These are phyloP conservation scores for Stellera chamaejasme DNA, from an alignment of 345 rosid genomes.

Conservation along the genomic window DNA sequence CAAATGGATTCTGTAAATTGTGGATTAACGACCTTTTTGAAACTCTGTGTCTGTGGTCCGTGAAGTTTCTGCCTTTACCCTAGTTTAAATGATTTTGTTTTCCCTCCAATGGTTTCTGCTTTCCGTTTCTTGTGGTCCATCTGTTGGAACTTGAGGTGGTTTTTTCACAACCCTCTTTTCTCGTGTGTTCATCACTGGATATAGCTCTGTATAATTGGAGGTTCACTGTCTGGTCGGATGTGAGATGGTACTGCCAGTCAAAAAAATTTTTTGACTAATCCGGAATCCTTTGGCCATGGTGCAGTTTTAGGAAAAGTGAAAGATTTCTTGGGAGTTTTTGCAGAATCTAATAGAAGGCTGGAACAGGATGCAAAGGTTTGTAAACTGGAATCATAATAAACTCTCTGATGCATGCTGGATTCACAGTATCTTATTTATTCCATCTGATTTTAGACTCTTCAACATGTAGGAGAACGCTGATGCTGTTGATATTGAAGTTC, in stretches of 20 bases:
- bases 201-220: background rate
- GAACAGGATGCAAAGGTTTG: slow-evolving; percentile 52
- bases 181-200: background rate
- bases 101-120: too few relatives aligned
- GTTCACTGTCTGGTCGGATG: background rate
- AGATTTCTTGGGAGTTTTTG: slow-evolving; percentile 61
- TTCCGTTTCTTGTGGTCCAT: background rate
- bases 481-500: slow-evolving; percentile 59
- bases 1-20: background rate
- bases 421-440: background rate
- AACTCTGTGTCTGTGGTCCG: background rate
- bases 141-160: too few relatives aligned
- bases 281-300: slow-evolving; percentile 2
- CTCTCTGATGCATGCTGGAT: background rate
- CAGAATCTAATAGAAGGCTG: slow-evolving; percentile 61
- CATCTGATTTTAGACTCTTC: background rate
- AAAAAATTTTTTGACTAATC: background rate
- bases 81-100: too few relatives aligned
- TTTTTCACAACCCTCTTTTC: background rate
- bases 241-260: too few relatives aligned
- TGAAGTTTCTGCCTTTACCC: background rate
- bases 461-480: slow-evolving; percentile 41
- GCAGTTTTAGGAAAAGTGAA: slow-evolving; percentile 61
- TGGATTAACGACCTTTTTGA: background rate
- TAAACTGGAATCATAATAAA: background rate